Percentiles rank a stretch among this genome's conserved stretches.
These are phyloP conservation scores for Suhomyces sp. DNA, from an alignment of 805 yeast genomes.

Conservation along the genomic window DNA sequence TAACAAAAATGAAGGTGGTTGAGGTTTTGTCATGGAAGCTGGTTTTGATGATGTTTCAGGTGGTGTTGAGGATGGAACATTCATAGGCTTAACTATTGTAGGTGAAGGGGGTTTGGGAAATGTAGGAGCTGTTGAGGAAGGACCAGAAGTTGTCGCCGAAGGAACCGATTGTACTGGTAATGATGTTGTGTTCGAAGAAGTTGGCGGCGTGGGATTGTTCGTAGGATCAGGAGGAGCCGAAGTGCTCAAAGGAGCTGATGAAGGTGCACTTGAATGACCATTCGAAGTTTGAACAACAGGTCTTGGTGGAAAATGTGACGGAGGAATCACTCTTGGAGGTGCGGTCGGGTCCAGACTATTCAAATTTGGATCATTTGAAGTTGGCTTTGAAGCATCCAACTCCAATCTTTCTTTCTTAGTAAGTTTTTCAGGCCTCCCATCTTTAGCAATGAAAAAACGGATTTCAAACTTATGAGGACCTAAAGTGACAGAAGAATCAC, in stretches of 20 bases:
- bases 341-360: not conserved
- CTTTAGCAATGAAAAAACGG: slow-evolving; percentile 79
- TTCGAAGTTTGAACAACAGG: too few relatives aligned
- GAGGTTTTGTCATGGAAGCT: slow-evolving; percentile 1
- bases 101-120: not conserved
- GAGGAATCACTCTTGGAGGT: not conserved
- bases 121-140: slow-evolving; percentile 2
- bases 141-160: slow-evolving; percentile 2
- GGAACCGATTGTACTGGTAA: not conserved
- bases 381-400: not conserved
- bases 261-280: too few relatives aligned
- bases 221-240: too few relatives aligned
- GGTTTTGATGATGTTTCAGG: slow-evolving; percentile 2
- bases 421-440: slow-evolving; percentile 53
- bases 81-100: not conserved
- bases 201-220: too few relatives aligned
- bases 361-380: not conserved
- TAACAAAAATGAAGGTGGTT: slow-evolving; percentile 2
- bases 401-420: slow-evolving; percentile 15
- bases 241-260: too few relatives aligned
- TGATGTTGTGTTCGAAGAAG: not conserved
- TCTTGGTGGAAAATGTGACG: too few relatives aligned
- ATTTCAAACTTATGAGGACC: slow-evolving; percentile 86
- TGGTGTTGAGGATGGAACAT: too few relatives aligned
- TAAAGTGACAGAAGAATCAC: slow-evolving; percentile 67